A percentile compares a stretch with the other conserved stretches of the same genome.
Evolutionary conservation across 2,329 filamentous ascomycete genomes (phyloP).

Genomic region (Fusarium tanahbumbuense): DNA sequence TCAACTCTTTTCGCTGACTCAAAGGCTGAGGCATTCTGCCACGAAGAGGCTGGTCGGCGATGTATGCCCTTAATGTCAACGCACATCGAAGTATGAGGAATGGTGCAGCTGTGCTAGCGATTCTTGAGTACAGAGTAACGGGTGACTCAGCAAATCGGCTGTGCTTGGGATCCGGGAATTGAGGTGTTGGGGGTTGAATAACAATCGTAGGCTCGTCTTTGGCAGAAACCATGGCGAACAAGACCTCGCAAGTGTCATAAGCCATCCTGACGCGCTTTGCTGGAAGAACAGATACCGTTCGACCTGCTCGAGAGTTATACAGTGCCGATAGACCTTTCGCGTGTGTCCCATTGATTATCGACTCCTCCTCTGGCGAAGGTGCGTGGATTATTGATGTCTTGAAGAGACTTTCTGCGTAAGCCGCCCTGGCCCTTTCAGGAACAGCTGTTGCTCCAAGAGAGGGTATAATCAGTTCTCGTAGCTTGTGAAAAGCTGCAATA

Average conservation of each 20-base stretch:
- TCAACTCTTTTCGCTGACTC: slow-evolving; percentile 80
- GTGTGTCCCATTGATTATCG: slow-evolving; percentile 60
- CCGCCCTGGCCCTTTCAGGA: slow-evolving; percentile 72
- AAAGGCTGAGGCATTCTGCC: slow-evolving; percentile 90
- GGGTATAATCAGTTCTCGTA: slow-evolving; percentile 80
- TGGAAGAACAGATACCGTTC: slow-evolving; percentile 75
- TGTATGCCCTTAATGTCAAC: slow-evolving; percentile 83
- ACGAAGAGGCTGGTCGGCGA: slow-evolving; percentile 90
- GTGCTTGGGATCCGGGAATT: slow-evolving; percentile 50
- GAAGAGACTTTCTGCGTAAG: slow-evolving; percentile 83
- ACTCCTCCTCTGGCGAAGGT: slow-evolving; percentile 66
- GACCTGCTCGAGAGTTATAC: slow-evolving; percentile 74
- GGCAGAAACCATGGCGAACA: slow-evolving; percentile 74
- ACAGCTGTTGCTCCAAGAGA: slow-evolving; percentile 74
- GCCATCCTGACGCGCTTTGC: slow-evolving; percentile 77
- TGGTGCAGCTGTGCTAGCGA: slow-evolving; percentile 81
- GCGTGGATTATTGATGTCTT: slow-evolving; percentile 83
- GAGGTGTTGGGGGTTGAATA: slow-evolving; percentile 60
- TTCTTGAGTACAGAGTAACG: slow-evolving; percentile 61
- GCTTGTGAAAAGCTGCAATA: slow-evolving; percentile 75
- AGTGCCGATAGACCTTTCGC: slow-evolving; percentile 67
- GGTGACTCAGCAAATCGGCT: slow-evolving; percentile 34
- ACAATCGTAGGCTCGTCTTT: slow-evolving; percentile 50
- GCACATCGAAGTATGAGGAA: slow-evolving; percentile 86
- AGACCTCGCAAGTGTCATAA: slow-evolving; percentile 82